These are phyloP conservation scores for Cardiospermum halicacabum DNA, from an alignment of 345 rosid species.

Conservation along the genomic window DNA sequence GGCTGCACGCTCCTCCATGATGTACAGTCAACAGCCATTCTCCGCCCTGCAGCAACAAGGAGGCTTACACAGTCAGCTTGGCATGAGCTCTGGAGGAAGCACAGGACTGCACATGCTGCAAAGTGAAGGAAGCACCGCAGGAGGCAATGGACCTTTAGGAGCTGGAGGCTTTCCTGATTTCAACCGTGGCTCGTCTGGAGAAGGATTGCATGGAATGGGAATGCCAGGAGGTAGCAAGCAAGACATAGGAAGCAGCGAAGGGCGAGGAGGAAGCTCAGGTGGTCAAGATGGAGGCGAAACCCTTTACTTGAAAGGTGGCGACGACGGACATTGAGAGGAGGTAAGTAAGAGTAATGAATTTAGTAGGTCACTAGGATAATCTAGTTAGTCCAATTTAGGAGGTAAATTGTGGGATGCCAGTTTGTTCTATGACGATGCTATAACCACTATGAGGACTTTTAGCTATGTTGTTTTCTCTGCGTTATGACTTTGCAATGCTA, in stretches of 20 bases:
- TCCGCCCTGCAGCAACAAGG: conserved; percentile 83
- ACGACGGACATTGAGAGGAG: conserved; percentile 69
- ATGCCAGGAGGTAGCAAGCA: conserved; percentile 67
- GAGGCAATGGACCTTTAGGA: conserved; percentile 59
- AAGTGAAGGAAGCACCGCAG: conserved; percentile 51
- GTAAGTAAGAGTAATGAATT: conserved; percentile 10
- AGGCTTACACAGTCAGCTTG: conserved; percentile 82
- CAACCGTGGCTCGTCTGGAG: conserved; percentile 41
- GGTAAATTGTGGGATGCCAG: not conserved
- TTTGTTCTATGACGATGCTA: conserved; percentile 10
- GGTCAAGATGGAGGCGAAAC: conserved; percentile 81
- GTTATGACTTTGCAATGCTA: conserved; percentile 20
- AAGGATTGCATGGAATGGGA: conserved; percentile 35
- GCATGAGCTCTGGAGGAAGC: conserved; percentile 71
- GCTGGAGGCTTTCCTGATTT: conserved; percentile 71
- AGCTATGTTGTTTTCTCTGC: conserved; percentile 18
- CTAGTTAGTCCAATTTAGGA: conserved; percentile 7
- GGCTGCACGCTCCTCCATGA: conserved; percentile 89
- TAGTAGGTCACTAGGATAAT: conserved; percentile 6
- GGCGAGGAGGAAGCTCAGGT: conserved; percentile 76
- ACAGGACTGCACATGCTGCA: conserved; percentile 61
- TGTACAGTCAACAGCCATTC: conserved; percentile 75
- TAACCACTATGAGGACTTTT: conserved; percentile 14
- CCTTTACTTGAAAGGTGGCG: conserved; percentile 73
- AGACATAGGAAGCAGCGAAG: conserved; percentile 71